Percentiles rank a stretch among this genome's conserved stretches.
phyloP scores from a whole-genome alignment of 164 flowering plant genomes.

The Euptelea pleiosperma region DNA sequence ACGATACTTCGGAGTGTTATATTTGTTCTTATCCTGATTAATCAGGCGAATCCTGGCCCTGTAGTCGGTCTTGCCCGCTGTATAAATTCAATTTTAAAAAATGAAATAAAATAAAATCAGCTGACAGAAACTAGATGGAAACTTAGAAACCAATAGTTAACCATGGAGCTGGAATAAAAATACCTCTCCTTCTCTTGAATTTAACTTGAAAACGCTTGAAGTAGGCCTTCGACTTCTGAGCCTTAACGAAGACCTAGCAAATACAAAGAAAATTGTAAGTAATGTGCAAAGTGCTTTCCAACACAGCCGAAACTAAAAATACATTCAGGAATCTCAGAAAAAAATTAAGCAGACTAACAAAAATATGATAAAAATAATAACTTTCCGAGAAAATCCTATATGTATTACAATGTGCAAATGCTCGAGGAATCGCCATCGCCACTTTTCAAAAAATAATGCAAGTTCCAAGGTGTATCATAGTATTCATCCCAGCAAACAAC shows the following conservation, averaged over 20 bases:
- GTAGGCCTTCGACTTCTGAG: slow-evolving; percentile 40
- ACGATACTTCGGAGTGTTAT: slow-evolving; percentile 83
- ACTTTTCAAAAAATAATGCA: too few species aligned
- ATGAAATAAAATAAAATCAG: background rate
- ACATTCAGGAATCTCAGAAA: too few species aligned
- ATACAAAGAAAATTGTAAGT: background rate
- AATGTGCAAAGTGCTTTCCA: too few species aligned
- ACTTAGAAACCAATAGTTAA: background rate
- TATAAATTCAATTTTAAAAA: background rate
- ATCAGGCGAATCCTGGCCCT: slow-evolving; percentile 78
- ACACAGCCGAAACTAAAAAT: too few species aligned
- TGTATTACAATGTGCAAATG: too few species aligned
- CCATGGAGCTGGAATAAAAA: background rate
- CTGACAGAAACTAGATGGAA: background rate
- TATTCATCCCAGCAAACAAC: too few species aligned
- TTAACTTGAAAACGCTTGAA: slow-evolving; percentile 50
- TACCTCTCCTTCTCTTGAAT: slow-evolving; percentile 49
- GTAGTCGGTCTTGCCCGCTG: slow-evolving; percentile 91
- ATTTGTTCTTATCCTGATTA: slow-evolving; percentile 89
- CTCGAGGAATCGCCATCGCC: too few species aligned
- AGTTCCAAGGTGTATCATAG: too few species aligned
- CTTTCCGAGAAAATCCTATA: too few species aligned
- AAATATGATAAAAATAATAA: background rate
- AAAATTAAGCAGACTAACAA: background rate
- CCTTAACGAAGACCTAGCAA: slow-evolving; percentile 38